Evolutionary conservation across 2,329 filamentous ascomycete species (phyloP), one percentile per base, ranked within the genome.

Genomic region (Bimuria novae-zelandiae): DNA sequence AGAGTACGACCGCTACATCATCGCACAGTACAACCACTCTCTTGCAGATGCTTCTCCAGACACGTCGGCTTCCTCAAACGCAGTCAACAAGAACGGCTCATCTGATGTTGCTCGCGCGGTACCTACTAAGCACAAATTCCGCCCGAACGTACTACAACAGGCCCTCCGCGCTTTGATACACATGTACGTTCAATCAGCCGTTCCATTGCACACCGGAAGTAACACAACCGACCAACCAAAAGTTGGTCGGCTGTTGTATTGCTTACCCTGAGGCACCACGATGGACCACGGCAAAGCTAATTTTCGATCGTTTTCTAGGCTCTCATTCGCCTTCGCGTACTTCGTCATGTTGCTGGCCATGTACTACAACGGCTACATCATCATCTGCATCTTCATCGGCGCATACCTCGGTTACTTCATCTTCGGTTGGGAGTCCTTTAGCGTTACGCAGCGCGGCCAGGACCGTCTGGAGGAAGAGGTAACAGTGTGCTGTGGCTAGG

Each of bases 261-360:
- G n/a, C n/a, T n/a, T n/a, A n/a, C n/a, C n/a, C n/a, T n/a, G n/a
- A n/a, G n/a, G n/a, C n/a, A n/a, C n/a, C n/a, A n/a, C n/a, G n/a
- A n/a, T n/a, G n/a, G n/a, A n/a, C n/a, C n/a, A n/a, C n/a, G n/a
- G n/a, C n/a, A n/a, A n/a, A n/a, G n/a, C n/a, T n/a, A n/a, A n/a
- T n/a, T n/a, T n/a, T n/a, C n/a, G n/a, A n/a, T n/a, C n/a, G n/a
- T n/a, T n/a, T n/a, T n/a, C n/a, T n/a, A n/a, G n/a, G n/a, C 50
- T 84, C 2, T 88, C 90, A 64, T 92, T 94, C 66, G 85, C 85
- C 0, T 83, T 92, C 1, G 89, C 88, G 1, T 95, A 93, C 70
- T 86, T 93, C 63, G 73, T 93, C 63, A 93, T 94, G 89, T 73
- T 89, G 76, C 67, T 86, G 21, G 83, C 83, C 3, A 86, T 87